phyloP scores from a whole-genome alignment of 164 flowering plant species.

The Vitis labrusca region DNA sequence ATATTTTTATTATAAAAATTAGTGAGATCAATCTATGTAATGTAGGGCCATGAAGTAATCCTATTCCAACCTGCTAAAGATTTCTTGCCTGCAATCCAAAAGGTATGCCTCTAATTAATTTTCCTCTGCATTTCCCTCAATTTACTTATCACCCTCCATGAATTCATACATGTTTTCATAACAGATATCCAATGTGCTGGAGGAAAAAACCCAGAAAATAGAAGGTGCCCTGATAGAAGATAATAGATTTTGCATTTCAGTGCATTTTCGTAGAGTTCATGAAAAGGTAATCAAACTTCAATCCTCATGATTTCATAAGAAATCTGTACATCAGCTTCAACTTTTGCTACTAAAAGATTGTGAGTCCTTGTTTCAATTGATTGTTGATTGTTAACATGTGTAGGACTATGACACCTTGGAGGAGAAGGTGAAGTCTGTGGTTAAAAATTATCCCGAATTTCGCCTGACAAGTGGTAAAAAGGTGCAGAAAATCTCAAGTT shows the following conservation, averaged over 20 bases:
- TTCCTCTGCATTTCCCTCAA: no score
- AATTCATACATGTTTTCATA: neutral
- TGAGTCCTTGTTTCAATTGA: no score
- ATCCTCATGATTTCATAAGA: no score
- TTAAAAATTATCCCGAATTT: slow-evolving; percentile 30
- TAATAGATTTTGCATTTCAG: slow-evolving; percentile 70
- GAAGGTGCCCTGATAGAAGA: slow-evolving; percentile 58
- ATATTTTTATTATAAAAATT: no score
- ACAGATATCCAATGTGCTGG: slow-evolving; percentile 45
- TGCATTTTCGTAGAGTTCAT: slow-evolving; percentile 59
- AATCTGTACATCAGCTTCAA: no score
- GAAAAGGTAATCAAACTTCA: slow-evolving; percentile 29
- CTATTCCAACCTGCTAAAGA: slow-evolving; percentile 73
- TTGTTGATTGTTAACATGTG: neutral
- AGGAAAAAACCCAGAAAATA: slow-evolving; percentile 34
- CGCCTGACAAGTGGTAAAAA: slow-evolving; percentile 30
- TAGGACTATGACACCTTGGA: slow-evolving; percentile 30
- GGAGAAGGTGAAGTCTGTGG: slow-evolving; percentile 28
- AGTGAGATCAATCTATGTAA: neutral
- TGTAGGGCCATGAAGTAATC: slow-evolving; percentile 39
- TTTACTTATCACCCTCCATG: neutral
- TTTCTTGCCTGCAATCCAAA: slow-evolving; percentile 52
- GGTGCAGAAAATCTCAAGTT: slow-evolving; percentile 11
- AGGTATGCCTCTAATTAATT: slow-evolving; percentile 28
- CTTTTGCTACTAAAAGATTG: no score